phyloP scores from a whole-genome alignment of 2,329 filamentous ascomycete genomes.

The Penicillium hordei region DNA sequence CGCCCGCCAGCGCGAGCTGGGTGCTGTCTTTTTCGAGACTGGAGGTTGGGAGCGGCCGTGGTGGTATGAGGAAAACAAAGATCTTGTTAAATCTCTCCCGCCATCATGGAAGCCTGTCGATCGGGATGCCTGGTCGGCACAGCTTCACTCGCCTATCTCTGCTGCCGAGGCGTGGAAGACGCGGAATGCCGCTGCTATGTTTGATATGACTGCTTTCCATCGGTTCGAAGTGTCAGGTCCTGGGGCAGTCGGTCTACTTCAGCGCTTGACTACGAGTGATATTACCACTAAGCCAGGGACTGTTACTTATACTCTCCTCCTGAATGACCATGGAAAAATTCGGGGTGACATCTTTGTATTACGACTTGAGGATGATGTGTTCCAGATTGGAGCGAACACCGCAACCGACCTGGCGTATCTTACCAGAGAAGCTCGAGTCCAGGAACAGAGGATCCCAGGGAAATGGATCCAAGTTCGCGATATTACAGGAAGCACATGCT shows the following conservation, averaged over 20 bases:
- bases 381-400: slow-evolving; percentile 58
- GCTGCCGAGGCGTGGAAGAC: slow-evolving; percentile 66
- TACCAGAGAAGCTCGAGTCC: slow-evolving; percentile 52
- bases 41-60: slow-evolving; percentile 64
- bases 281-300: slow-evolving; percentile 49
- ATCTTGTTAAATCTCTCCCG: slow-evolving; percentile 54
- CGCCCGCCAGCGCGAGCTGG: slow-evolving; percentile 53
- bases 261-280: slow-evolving; percentile 45
- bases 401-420: slow-evolving; percentile 58
- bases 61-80: slow-evolving; percentile 60
- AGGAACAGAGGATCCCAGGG: slow-evolving; percentile 38
- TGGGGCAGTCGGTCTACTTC: slow-evolving; percentile 56
- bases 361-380: slow-evolving; percentile 47
- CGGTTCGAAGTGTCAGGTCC: slow-evolving; percentile 60
- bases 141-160: slow-evolving; percentile 58
- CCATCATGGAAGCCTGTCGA: slow-evolving; percentile 55
- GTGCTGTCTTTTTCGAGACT: slow-evolving; percentile 56
- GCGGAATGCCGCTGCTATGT: slow-evolving; percentile 61
- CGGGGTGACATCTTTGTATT: slow-evolving; percentile 59
- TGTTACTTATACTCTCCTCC: slow-evolving; percentile 58
- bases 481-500: slow-evolving; percentile 60
- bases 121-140: slow-evolving; percentile 59
- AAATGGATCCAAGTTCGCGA: slow-evolving; percentile 56
- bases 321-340: slow-evolving; percentile 56
- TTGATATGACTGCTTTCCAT: slow-evolving; percentile 62